Base-by-base conservation (phyloP, 306 rosid species). In the Vicia faba region DNA sequence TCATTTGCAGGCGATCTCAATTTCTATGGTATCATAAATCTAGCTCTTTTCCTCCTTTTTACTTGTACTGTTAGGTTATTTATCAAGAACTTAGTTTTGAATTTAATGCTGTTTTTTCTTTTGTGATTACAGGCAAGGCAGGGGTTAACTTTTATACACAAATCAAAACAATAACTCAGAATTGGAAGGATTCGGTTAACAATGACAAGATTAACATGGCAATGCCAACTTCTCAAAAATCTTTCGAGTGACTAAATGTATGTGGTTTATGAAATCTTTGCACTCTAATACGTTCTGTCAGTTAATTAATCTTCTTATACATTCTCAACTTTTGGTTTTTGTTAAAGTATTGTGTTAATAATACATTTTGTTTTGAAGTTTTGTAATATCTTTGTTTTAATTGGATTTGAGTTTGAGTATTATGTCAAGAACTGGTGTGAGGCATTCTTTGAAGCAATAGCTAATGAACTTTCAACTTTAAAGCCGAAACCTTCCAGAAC, bases 171-270 rank as follows among this genome's bases (percentile, higher is more conserved):
- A 70, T 92, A 70, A 92, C 98, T 26, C 96, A 89, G 80, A 88
- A 92, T 33, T 92, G 96, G 96, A 92, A 92, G 85, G 89, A 89
- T 51, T 82, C 89, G 28, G 79, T 79, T 26, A 89, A 86, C 4
- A 75, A 92, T 14, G 41, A 74, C 81, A 78, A 74, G 72, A 60
- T 82, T 44, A 87, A 84, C 79, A 43, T 92, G 67, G 98, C 98
- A 61, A 89, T 92, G 96, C 98, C 98, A 33, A 92, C 96, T 72
- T 92, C 98, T 65, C 91, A 82, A 57, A 92, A 89, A 70, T 77
- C 81, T 64, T 89, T 31, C 62, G 26, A 8, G 26, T 16, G 0
- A 7, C 2, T 49, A 18, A 16, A 3, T 64, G 56, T 64, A 43
- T 64, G 19, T 44, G 26, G 19, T 7, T 23, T 38, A 16, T 4